Base-by-base conservation (phyloP, 2,329 filamentous ascomycete species). In the Rosellinia necatrix region DNA sequence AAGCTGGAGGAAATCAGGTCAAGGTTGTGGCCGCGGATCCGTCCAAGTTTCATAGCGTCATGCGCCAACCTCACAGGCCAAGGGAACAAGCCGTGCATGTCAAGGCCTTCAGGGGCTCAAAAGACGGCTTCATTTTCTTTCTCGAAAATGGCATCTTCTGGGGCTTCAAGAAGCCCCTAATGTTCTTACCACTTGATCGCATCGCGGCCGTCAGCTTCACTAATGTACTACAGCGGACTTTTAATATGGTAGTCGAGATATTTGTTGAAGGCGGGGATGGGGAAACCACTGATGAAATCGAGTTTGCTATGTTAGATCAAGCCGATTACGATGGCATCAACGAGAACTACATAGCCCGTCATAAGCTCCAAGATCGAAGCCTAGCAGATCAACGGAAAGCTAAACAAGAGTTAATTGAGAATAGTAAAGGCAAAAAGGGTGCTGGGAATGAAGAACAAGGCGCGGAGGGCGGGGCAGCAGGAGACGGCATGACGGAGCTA, bases 261-360 rank as follows among this genome's bases (percentile, higher is more conserved):
- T 82, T 82, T 48, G 72, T 76, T 0, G 62, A 68, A 43, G 64
- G 62, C 8, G 74, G 70, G 4, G 76, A 76, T 9, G 76, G 73
- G 13, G 78, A 79, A 34, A 71, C 69, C 10, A 82, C 76, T 1
- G 81, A 86, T 59, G 86, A 89, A 65, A 72, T 87, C 19, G 86
- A 89, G 67, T 89, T 89, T 60, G 78, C 77, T 32, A 89, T 89
- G 86, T 70, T 89, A 15, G 86, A 89, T 64, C 86, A 89, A 70
- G 83, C 85, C 61, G 85, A 89, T 66, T 88, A 86, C 58, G 75
- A 73, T 4, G 82, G 80, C 19, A 88, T 89, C 58, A 84, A 87
- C 64, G 79, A 82, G 60, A 69, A 67, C n/a, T 89, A 86, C 64
- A 77, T 89, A 42, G 79, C 81, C 64, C 77, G 77, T 8, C 81